Conservation (phyloP, 2,329 filamentous ascomycete genomes). For the Ophiocordyceps camponoti-saundersi region DNA sequence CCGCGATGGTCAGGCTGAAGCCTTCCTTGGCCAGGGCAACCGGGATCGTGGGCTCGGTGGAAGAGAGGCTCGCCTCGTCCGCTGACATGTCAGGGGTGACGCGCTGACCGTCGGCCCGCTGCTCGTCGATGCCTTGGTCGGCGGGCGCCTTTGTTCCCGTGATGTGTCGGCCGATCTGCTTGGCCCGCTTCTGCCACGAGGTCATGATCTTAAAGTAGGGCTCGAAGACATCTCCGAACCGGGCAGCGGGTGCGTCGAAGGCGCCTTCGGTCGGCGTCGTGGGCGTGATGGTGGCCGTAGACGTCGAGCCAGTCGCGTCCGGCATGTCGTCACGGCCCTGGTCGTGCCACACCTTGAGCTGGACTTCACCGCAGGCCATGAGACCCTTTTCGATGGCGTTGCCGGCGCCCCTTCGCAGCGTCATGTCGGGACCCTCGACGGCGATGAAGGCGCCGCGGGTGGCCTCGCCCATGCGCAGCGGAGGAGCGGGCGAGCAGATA, state of each 20-base stretch:
- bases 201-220: slow-evolving; percentile 49
- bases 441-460: slow-evolving; percentile 66
- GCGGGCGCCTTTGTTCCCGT: slow-evolving; percentile 9
- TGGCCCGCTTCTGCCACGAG: slow-evolving; percentile 57
- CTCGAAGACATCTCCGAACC: slow-evolving; percentile 24
- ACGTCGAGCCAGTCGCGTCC: background rate
- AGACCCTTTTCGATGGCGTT: slow-evolving; percentile 49
- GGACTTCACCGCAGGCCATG: slow-evolving; percentile 19
- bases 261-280: background rate
- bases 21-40: slow-evolving; percentile 61
- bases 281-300: background rate
- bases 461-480: slow-evolving; percentile 18
- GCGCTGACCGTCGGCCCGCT: slow-evolving; percentile 1
- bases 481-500: slow-evolving; percentile 52
- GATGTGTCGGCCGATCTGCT: slow-evolving; percentile 44
- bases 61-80: slow-evolving; percentile 1
- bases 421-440: slow-evolving; percentile 54
- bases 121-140: background rate
- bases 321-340: slow-evolving; percentile 7
- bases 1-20: slow-evolving; percentile 65
- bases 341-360: slow-evolving; percentile 26
- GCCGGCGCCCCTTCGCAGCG: slow-evolving; percentile 38
- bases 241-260: background rate
- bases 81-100: slow-evolving; percentile 1
- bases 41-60: slow-evolving; percentile 30